Base-by-base conservation (phyloP, 2,329 filamentous ascomycete genomes). In the Beauveria sp. region DNA sequence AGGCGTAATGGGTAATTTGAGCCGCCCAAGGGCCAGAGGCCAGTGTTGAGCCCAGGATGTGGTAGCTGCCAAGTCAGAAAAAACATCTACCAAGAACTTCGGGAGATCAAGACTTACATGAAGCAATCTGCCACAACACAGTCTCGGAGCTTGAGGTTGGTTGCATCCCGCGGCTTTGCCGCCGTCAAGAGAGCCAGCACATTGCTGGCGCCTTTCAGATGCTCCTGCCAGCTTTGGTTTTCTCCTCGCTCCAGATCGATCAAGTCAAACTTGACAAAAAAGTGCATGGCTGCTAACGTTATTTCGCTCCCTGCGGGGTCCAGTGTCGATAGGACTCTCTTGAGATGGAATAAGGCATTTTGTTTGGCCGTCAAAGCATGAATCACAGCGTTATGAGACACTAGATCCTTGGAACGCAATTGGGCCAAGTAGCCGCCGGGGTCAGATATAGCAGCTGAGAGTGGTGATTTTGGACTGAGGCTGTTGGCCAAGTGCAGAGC, bases 181-280 rank as follows among this genome's bases (percentile, higher is more conserved):
- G 69, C 68, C 6, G 70, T 70, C 5, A 77, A 67, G 14, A 76
- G 66, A 45, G 72, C 70, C 64, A 77, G 69, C 30, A 81, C 74
- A 61, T 70, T 74, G 57, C 75, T 75, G 24, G 78, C 78, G 7
- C 77, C 79, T 38, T 76, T 73, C 50, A 81, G 71, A 66, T 81
- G 79, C 49, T 74, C 69, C 64, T 75, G 75, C 79, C 79, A 81
- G 61, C 73, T 72, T 60, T 71, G 74, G 6, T 73, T 71, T 22
- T 71, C 73, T 24, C 72, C 72, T 62, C 73, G 75, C 14, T 79
- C 77, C 12, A 79, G 68, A 63, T 81, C 79, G 51, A 81, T 78
- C n/a, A 81, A 70, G 56, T 81, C 73, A 63, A 81, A 79, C 63
- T 80, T 79, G 68, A 81, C 73, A 61, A 81, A 80, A 67, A 81